Evolutionary conservation across 2,329 filamentous ascomycete genomes (phyloP), one percentile per base, ranked within the genome.

Genomic region (Pseudonectria buxi): DNA sequence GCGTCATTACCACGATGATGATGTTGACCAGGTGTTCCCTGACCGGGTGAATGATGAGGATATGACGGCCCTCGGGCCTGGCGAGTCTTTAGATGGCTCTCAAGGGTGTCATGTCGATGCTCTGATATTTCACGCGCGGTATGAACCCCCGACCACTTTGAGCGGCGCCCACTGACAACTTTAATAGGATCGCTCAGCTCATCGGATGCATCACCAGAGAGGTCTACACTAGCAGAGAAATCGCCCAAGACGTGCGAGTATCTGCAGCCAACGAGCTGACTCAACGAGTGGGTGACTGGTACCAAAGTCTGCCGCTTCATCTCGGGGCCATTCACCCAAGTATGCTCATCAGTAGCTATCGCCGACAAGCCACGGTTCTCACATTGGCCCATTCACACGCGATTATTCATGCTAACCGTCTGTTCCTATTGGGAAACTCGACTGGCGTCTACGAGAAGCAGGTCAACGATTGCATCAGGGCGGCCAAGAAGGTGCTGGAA

Each of bases 1-100:
- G 1, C 56, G 74, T 7, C 65, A 77, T 11, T 73, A 79, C 16
- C 76, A 78, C 32, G 76, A 81, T 29, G 73, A 79, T 24, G 75
- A 81, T 33, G 76, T 79, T 31, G 76, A 81, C 34, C 76, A 81
- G 38, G 67, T 71, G 3, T 63, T 76, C n/a, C 77, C 77, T 0
- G 65, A 66, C 12, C 46, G 61, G 2, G 63, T 77, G 28, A 74
- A 76, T 36, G 76, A 81, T 39, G 69, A 76, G 26, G 67, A 77
- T 22, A 68, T 81, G 57, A 64, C 69, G 1, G 46, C 63, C 7
- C 49, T 63, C 24, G 58, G 71, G 15, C 50, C 62, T 7, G 41
- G 46, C 2, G 39, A 57, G 2, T 6, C 39, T 3, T 51, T 59
- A 14, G 53, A 62, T 4, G 40, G 50, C 6, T 36, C 40, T 1